phyloP scores from a whole-genome alignment of 768 basidiomycete genomes.

The Cystofilobasidium ferigula region DNA sequence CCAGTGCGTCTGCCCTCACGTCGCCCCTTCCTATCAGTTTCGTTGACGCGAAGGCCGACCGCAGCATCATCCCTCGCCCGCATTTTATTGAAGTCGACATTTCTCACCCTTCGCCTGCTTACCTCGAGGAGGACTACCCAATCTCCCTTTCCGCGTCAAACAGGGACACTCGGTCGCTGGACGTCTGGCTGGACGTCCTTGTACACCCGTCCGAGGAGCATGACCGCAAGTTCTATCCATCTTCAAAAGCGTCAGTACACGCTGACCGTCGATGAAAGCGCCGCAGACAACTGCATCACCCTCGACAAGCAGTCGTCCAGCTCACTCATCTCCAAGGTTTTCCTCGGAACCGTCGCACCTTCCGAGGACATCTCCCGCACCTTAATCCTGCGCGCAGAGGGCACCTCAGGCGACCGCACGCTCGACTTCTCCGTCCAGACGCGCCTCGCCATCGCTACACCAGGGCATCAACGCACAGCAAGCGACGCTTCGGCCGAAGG shows the following conservation, averaged over 20 bases:
- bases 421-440: conserved; percentile 23
- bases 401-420: conserved; percentile 4
- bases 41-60: not conserved
- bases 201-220: conserved; percentile 70
- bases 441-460: not conserved
- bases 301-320: conserved; percentile 56
- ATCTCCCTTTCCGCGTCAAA: conserved; percentile 62
- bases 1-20: no score
- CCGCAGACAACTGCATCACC: conserved; percentile 38
- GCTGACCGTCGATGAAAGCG: no score
- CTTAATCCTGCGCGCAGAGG: conserved; percentile 11
- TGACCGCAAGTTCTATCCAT: conserved; percentile 45
- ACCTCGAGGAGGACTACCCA: conserved; percentile 68
- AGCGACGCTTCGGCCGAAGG: not conserved
- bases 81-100: conserved; percentile 52
- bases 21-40: not conserved
- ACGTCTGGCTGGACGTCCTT: conserved; percentile 60
- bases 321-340: conserved; percentile 37
- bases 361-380: conserved; percentile 2
- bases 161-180: conserved; percentile 56
- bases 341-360: conserved; percentile 30
- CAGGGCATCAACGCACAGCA: not conserved
- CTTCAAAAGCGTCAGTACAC: not conserved
- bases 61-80: conserved; percentile 44
- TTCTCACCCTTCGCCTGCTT: conserved; percentile 56